phyloP scores from a whole-genome alignment of 129 eudicot species.

The Helianthus tuberosus region DNA sequence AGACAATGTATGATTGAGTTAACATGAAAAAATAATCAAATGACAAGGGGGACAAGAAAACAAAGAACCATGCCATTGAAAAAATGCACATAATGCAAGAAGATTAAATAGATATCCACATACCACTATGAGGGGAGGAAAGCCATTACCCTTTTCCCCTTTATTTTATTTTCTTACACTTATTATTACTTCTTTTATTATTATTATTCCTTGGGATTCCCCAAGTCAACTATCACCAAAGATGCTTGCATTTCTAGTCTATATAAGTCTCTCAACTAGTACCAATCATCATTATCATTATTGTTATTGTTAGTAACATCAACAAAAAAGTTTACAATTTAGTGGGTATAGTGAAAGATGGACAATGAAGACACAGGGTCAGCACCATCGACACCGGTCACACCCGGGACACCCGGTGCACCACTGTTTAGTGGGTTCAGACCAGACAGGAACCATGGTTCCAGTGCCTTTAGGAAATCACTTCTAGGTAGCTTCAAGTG shows the following conservation, averaged over 20 bases:
- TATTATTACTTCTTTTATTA: slow-evolving; percentile 34
- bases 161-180: slow-evolving; percentile 33
- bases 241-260: slow-evolving; percentile 28
- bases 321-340: background rate
- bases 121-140: slow-evolving; percentile 47
- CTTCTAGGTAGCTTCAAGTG: slow-evolving; percentile 75
- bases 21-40: slow-evolving; percentile 11
- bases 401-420: slow-evolving; percentile 94
- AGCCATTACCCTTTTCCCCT: slow-evolving; percentile 31
- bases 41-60: slow-evolving; percentile 40
- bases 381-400: slow-evolving; percentile 82
- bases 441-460: slow-evolving; percentile 41
- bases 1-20: slow-evolving; percentile 19
- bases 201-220: slow-evolving; percentile 43
- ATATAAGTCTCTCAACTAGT: slow-evolving; percentile 32
- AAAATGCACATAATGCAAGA: slow-evolving; percentile 33
- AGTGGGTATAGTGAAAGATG: slow-evolving; percentile 35
- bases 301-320: background rate
- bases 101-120: slow-evolving; percentile 42
- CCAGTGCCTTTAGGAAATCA: slow-evolving; percentile 44
- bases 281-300: slow-evolving; percentile 16
- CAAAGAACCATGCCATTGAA: slow-evolving; percentile 49
- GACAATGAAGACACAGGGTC: slow-evolving; percentile 67
- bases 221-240: slow-evolving; percentile 57
- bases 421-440: slow-evolving; percentile 79